A percentile compares a stretch with the other conserved stretches of the same genome.
Conservation (phyloP, 441 rosid species). For the Corymbia calophylla region DNA sequence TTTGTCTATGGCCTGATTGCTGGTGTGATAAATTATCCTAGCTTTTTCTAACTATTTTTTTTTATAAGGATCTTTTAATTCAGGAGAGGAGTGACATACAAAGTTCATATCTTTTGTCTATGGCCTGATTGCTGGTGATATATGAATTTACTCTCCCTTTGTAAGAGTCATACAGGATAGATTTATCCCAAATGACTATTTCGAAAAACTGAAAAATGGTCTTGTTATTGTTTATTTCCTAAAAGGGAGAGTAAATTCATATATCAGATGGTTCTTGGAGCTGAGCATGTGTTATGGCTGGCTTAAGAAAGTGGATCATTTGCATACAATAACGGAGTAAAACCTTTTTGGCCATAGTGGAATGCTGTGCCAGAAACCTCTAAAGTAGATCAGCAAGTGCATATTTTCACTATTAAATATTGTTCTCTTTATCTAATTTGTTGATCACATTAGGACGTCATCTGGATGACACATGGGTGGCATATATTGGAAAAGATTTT, state of each 20-base stretch:
- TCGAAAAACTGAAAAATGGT: background rate
- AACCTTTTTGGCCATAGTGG: background rate
- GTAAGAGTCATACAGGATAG: background rate
- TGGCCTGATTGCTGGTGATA: too few species aligned
- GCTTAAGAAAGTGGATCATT: background rate
- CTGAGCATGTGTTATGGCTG: background rate
- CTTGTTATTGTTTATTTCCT: background rate
- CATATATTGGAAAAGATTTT: conserved; percentile 45
- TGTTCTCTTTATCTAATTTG: background rate
- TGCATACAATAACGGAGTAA: background rate
- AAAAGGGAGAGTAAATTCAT: background rate
- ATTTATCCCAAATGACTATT: background rate
- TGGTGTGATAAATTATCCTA: background rate
- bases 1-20: background rate
- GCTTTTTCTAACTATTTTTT: background rate
- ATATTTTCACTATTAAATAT: background rate
- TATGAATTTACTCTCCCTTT: too few species aligned
- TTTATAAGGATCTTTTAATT: background rate
- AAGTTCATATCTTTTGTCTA: too few species aligned
- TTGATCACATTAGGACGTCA: conserved; percentile 54
- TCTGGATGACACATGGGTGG: conserved; percentile 94
- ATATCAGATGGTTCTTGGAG: background rate
- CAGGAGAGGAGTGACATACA: background rate
- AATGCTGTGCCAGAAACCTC: background rate
- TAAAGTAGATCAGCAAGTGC: background rate